A percentile compares a stretch with the other conserved stretches of the same genome.
Conservation (phyloP, 129 eudicot species). For the Pittosporum tobira region DNA sequence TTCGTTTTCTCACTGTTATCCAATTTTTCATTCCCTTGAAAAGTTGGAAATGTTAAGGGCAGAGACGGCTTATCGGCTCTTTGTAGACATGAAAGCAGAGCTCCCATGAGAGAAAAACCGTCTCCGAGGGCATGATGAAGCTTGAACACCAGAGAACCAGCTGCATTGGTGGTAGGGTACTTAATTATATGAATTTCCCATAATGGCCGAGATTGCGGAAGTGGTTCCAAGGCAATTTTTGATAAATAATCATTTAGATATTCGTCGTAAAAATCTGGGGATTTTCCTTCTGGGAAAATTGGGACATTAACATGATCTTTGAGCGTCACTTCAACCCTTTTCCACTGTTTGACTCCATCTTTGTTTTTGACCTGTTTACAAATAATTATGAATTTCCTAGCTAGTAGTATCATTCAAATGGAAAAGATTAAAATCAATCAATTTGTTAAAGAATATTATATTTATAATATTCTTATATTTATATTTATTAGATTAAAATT, state of each 20-base stretch:
- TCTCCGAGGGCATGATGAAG: constrained; percentile 71
- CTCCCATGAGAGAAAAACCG: constrained; percentile 67
- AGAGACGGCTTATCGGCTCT: constrained; percentile 50
- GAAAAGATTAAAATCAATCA: too few relatives aligned
- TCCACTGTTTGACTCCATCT: constrained; percentile 49
- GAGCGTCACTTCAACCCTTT: constrained; percentile 42
- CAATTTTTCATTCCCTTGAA: constrained; percentile 13
- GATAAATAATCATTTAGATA: constrained; percentile 36
- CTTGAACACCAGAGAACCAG: constrained; percentile 45
- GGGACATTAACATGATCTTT: constrained; percentile 45
- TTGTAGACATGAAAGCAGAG: constrained; percentile 58
- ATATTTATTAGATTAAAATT: too few relatives aligned
- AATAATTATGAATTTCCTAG: too few relatives aligned
- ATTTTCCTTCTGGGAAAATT: constrained; percentile 29
- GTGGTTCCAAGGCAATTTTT: constrained; percentile 32
- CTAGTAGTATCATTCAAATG: too few relatives aligned
- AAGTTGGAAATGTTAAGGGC: constrained; percentile 47
- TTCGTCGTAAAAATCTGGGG: constrained; percentile 26
- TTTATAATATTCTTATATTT: too few relatives aligned
- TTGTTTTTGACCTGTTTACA: constrained; percentile 29
- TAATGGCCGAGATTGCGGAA: constrained; percentile 39
- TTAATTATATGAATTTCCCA: constrained; percentile 52
- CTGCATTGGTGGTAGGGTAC: constrained; percentile 57
- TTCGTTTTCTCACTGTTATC: constrained; percentile 13
- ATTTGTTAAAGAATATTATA: too few relatives aligned